Evolutionary conservation across 371 early-diverging fungal species (phyloP).

Genomic region (Synchytrium microbalum): DNA sequence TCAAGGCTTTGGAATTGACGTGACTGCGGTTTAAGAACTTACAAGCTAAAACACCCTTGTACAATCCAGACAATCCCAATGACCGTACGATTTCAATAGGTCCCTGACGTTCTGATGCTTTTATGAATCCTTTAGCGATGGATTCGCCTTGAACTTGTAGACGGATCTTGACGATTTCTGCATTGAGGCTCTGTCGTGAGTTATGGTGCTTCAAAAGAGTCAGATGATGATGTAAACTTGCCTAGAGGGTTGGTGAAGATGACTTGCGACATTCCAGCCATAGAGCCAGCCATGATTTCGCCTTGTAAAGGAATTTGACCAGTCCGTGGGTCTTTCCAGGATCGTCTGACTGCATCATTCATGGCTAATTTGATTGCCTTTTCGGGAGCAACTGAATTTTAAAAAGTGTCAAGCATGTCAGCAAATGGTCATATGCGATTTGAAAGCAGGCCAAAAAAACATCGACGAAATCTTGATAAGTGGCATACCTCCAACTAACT

Average conservation of each 20-base stretch:
- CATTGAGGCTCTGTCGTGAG: too few relatives aligned
- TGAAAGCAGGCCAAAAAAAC: not conserved
- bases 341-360: conserved; percentile 85
- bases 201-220: too few relatives aligned
- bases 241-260: conserved; percentile 92
- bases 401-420: not conserved
- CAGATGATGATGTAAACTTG: too few relatives aligned
- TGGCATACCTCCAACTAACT: conserved; percentile 67
- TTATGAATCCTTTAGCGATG: conserved; percentile 25
- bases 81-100: too few relatives aligned
- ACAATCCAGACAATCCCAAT: conserved; percentile 88
- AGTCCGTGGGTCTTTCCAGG: conserved; percentile 52
- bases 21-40: conserved; percentile 10
- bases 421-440: not conserved
- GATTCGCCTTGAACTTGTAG: conserved; percentile 61
- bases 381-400: conserved; percentile 86
- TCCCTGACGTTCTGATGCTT: conserved; percentile 45
- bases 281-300: conserved; percentile 82
- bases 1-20: too few relatives aligned
- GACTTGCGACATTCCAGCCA: conserved; percentile 91
- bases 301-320: conserved; percentile 68
- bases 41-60: conserved; percentile 92
- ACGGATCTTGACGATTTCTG: conserved; percentile 96
- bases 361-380: conserved; percentile 97
- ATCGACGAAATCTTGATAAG: too few relatives aligned